Evolutionary conservation across 495 filamentous ascomycete genomes (phyloP), one percentile per base, ranked within the genome.

Genomic region (Xylaria venustula): DNA sequence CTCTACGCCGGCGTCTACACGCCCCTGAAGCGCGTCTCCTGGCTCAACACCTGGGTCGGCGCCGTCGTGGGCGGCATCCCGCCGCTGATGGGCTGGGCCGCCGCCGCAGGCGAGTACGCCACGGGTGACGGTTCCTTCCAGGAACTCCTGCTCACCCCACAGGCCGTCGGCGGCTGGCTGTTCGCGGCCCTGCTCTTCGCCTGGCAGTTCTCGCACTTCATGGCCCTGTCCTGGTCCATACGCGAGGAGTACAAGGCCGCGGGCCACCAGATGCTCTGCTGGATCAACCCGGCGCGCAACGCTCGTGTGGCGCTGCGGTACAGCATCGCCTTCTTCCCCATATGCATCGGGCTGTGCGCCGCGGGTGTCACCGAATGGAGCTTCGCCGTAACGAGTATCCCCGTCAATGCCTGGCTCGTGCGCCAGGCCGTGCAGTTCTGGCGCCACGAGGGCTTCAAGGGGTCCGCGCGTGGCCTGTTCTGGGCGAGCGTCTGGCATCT

Each of bases 161-260:
- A 80, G 58, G 89, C 87, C 57, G 75, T 88, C 7, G 94, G 94
- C 2, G 95, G 93, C 1, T 98, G 94, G 94, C 73, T 98, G 7
- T 78, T 97, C 0, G 95, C 90, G 5, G 85, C 82, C 0, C 75
- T 97, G 30, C 78, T 98, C 7, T 95, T 97, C 60, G 90, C 92
- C 1, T 98, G 94, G 94, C 94, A 98, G 72, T 98, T 98, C 68
- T 91, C 94, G 12, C 94, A 98, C 71, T 98, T 98, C 79, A 97
- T 96, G 79, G 87, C 92, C 0, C 79, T 98, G 9, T 92, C 88
- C 22, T 94, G 91, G 82, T 75, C 83, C 9, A 94, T 98, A 58
- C 81, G 90, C 7, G 89, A 96, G 1, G 95, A 98, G 67, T 98
- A 98, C 76, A 87, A 85, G 64, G 78, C 80, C 7, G 94, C 92